Evolutionary conservation across 106 monocot genomes (phyloP), one percentile per base, ranked within the genome.

Genomic region (Dioscorea alata): DNA sequence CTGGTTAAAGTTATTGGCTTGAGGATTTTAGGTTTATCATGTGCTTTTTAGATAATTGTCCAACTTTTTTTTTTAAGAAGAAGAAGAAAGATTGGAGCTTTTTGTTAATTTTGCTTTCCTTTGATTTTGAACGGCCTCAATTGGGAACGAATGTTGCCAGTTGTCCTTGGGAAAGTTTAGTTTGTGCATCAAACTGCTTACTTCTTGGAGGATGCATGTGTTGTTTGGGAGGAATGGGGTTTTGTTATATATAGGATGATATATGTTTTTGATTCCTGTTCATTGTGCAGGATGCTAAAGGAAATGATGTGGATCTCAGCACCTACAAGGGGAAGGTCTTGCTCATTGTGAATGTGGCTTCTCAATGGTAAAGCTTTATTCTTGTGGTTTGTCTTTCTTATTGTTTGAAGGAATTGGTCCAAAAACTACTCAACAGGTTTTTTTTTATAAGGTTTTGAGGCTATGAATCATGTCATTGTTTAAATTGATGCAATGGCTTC

Each of bases 321-420:
- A 80, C 35, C 9, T 90, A 90, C 83, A 90, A 90, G 62, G 89
- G 89, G 21, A 90, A 85, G 75, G 89, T 80, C 50, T 71, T 85
- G 61, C 80, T 90, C 19, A 83, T 90, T 50, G 89, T 90, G 16
- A 90, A 90, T 75, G 89, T 90, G 65, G 89, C 89, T 32, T 90
- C 89, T 35, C 67, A 90, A 64, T 90, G 89, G 89, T 89, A 79
- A 0, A 13, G 33, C 33, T 17, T 35, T 17, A 15, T 35, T 64
- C 60, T 0, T 25, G 12, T 13, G 6, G 16, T 34, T 35, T 17
- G 2, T 64, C 16, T 64, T 64, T 64, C 31, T 34, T 2, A 15
- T 33, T 33, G 28, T 42, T 42, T 42, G 42, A 10, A 10, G 42
- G 28, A 28, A 28, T 28, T 6, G 42, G 5, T 42, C 42, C 42